These are phyloP conservation scores for Grigorovia jiainica DNA, from an alignment of 805 yeast species.

Conservation along the genomic window DNA sequence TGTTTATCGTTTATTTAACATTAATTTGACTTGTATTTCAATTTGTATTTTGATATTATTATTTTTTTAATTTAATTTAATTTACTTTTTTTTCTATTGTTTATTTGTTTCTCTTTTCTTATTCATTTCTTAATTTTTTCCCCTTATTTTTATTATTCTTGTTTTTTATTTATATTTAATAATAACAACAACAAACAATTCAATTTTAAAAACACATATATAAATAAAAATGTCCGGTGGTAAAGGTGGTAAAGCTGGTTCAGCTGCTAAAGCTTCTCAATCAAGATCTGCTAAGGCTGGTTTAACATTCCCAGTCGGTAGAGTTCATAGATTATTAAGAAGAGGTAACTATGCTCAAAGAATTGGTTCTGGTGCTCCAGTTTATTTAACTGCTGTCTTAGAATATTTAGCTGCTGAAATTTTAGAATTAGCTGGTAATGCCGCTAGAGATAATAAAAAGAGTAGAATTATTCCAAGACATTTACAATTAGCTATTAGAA, in stretches of 20 bases:
- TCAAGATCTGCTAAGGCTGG: conserved; percentile 99
- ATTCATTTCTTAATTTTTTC: no score
- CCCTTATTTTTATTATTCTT: not conserved
- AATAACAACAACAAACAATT: not conserved
- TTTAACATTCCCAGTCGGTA: conserved; percentile 98
- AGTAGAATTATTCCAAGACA: conserved; percentile 98
- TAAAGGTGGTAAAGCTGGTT: conserved; percentile 85
- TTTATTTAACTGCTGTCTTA: conserved; percentile 90
- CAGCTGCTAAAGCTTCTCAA: conserved; percentile 91
- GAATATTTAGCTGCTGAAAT: conserved; percentile 98
- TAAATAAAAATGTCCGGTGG: conserved; percentile 51
- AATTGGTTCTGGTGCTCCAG: conserved; percentile 99
- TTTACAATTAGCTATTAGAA: conserved; percentile 96
- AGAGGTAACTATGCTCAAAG: conserved; percentile 98
- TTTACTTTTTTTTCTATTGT: not conserved
- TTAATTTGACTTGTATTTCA: no score
- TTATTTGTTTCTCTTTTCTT: not conserved
- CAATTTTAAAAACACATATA: conserved; percentile 6
- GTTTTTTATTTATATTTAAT: not conserved
- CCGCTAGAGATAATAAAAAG: conserved; percentile 98
- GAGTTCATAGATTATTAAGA: conserved; percentile 94
- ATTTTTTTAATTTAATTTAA: no score
- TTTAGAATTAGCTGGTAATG: conserved; percentile 96
- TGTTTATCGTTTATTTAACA: no score
- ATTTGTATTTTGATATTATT: no score